phyloP scores from a whole-genome alignment of 2,329 filamentous ascomycete species.

The Paraphaeosphaeria sporulosa region DNA sequence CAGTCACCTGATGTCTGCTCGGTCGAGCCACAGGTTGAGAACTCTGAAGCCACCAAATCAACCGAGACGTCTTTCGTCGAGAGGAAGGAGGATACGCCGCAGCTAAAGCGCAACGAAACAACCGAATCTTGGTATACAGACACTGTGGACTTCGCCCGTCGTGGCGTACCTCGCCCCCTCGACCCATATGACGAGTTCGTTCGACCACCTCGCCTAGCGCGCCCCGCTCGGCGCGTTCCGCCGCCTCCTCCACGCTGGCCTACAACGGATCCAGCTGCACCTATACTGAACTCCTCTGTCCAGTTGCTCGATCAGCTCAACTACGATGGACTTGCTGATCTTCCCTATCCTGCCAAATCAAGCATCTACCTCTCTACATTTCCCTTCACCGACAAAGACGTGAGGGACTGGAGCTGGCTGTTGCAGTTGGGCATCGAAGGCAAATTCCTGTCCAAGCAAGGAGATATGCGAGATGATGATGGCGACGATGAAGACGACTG shows the following conservation, averaged over 20 bases:
- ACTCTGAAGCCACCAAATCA: slow-evolving; percentile 16
- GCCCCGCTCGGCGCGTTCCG: slow-evolving; percentile 17
- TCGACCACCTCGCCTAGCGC: slow-evolving; percentile 9
- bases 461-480: slow-evolving; percentile 16
- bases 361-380: slow-evolving; percentile 33
- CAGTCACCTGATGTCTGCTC: not conserved
- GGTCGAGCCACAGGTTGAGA: slow-evolving; percentile 16
- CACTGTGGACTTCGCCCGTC: not conserved
- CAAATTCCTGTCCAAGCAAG: slow-evolving; percentile 19
- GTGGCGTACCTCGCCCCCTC: not conserved
- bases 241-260: slow-evolving; percentile 4
- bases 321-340: slow-evolving; percentile 29
- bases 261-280: not conserved
- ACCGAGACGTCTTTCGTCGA: slow-evolving; percentile 13
- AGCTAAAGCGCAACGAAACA: slow-evolving; percentile 9
- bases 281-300: slow-evolving; percentile 22
- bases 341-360: slow-evolving; percentile 26
- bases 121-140: slow-evolving; percentile 12
- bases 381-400: slow-evolving; percentile 33
- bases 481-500: not conserved
- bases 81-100: slow-evolving; percentile 15
- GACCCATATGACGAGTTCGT: slow-evolving; percentile 16
- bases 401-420: slow-evolving; percentile 35
- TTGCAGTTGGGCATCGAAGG: slow-evolving; percentile 27
- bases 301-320: slow-evolving; percentile 25